Percentiles rank a stretch among this genome's conserved stretches.
These are phyloP conservation scores for Leccinum arenicola DNA, from an alignment of 768 basidiomycete genomes.

Conservation along the genomic window DNA sequence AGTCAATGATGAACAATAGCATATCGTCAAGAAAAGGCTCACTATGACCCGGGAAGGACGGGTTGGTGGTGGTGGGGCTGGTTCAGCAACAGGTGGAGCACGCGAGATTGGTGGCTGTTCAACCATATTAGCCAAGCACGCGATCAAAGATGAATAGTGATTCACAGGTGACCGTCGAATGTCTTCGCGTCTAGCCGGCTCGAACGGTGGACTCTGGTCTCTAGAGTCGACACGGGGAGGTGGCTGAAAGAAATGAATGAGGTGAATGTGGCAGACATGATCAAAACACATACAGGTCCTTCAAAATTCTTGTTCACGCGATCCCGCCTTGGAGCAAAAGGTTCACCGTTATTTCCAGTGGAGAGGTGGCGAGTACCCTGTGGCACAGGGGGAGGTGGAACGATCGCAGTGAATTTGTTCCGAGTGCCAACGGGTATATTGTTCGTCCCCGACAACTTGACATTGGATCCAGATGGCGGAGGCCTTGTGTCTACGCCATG, in stretches of 20 bases:
- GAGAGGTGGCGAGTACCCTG: slow-evolving; percentile 1
- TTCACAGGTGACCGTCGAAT: slow-evolving; percentile 20
- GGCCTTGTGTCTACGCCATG: slow-evolving; percentile 15
- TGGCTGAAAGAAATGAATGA: slow-evolving; percentile 18
- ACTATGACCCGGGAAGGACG: slow-evolving; percentile 20
- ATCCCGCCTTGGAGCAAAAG: slow-evolving; percentile 15
- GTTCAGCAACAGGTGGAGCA: slow-evolving; percentile 13
- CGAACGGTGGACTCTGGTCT: slow-evolving; percentile 3
- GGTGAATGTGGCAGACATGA: neutral
- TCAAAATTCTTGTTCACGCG: slow-evolving; percentile 21
- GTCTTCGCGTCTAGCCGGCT: slow-evolving; percentile 14
- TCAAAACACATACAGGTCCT: slow-evolving; percentile 19
- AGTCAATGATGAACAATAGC: neutral
- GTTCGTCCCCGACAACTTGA: slow-evolving; percentile 33
- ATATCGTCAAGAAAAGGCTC: neutral
- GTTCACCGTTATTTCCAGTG: slow-evolving; percentile 22
- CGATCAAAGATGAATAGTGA: neutral
- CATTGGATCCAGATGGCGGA: slow-evolving; percentile 13
- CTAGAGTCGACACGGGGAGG: slow-evolving; percentile 7
- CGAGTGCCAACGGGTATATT: slow-evolving; percentile 30
- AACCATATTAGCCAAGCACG: slow-evolving; percentile 1
- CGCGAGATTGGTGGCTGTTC: slow-evolving; percentile 10
- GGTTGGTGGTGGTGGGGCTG: neutral
- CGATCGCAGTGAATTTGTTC: slow-evolving; percentile 21
- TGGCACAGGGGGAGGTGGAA: neutral